Percentiles rank a stretch among this genome's conserved stretches.
These are phyloP conservation scores for Talaromyces thailandensis DNA, from an alignment of 495 filamentous ascomycete species.

Conservation along the genomic window DNA sequence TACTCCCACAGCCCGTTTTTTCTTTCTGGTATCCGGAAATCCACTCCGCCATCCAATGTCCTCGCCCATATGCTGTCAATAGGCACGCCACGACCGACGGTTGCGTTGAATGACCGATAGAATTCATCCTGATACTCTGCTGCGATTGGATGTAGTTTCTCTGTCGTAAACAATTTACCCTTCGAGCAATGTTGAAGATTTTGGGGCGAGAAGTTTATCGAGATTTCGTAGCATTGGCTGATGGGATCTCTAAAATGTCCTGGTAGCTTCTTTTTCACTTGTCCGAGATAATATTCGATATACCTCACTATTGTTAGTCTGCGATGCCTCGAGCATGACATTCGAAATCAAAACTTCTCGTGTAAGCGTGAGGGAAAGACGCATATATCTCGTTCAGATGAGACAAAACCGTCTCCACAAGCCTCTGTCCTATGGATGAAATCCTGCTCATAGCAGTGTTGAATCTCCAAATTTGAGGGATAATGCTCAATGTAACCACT, in stretches of 20 bases:
- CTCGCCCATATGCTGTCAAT: not conserved
- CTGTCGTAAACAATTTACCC: conserved; percentile 7
- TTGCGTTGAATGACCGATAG: not conserved
- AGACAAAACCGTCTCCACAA: not conserved
- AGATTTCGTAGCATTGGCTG: not conserved
- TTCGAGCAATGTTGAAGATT: not conserved
- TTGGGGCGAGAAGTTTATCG: not conserved
- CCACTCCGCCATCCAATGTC: not conserved
- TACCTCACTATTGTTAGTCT: not conserved
- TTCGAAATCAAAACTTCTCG: not conserved
- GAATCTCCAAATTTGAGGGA: not conserved
- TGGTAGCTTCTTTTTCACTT: not conserved
- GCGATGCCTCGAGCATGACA: not conserved
- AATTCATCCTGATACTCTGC: conserved; percentile 11
- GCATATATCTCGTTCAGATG: not conserved
- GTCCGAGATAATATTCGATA: not conserved
- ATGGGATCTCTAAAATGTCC: not conserved
- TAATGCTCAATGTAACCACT: not conserved
- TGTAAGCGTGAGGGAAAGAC: not conserved
- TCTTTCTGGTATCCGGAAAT: conserved; percentile 10
- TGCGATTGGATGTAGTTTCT: conserved; percentile 10
- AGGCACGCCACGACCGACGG: not conserved
- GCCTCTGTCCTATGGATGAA: not conserved
- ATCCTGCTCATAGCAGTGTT: not conserved
- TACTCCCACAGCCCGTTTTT: conserved; percentile 14